Evolutionary conservation across 768 basidiomycete species (phyloP).

Genomic region (Coprinopsis marcescibilis): DNA sequence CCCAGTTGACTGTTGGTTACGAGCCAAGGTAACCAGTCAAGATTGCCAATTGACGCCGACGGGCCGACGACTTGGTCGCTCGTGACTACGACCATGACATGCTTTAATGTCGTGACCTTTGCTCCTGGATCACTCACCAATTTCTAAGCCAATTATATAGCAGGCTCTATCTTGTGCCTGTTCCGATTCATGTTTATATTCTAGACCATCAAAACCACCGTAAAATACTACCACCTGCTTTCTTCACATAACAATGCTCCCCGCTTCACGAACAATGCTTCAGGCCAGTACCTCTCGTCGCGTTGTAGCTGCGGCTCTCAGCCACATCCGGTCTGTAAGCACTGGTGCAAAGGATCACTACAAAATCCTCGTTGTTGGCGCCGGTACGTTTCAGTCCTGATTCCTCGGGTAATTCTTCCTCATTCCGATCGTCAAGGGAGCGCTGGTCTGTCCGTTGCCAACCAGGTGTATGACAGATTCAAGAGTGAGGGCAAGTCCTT

Average conservation of each 20-base stretch:
- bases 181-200: too few relatives aligned
- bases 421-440: slow-evolving; percentile 45
- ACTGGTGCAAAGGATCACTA: slow-evolving; percentile 50
- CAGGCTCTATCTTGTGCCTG: too few relatives aligned
- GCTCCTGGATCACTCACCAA: too few relatives aligned
- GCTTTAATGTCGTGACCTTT: too few relatives aligned
- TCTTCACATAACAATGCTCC: not conserved
- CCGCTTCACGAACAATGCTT: not conserved
- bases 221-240: slow-evolving; percentile 10
- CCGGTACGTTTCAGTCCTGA: slow-evolving; percentile 48
- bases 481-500: slow-evolving; percentile 61
- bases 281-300: not conserved
- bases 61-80: too few relatives aligned
- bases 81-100: too few relatives aligned
- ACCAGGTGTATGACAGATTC: slow-evolving; percentile 84
- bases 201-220: too few relatives aligned
- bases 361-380: slow-evolving; percentile 85
- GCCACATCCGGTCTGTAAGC: slow-evolving; percentile 24
- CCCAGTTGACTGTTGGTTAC: too few relatives aligned
- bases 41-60: too few relatives aligned
- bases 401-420: too few relatives aligned
- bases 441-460: slow-evolving; percentile 77
- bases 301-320: not conserved
- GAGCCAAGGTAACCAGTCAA: too few relatives aligned
- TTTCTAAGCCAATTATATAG: too few relatives aligned